A percentile compares a stretch with the other conserved stretches of the same genome.
phyloP scores from a whole-genome alignment of 495 filamentous ascomycete genomes.

The Trichoderma orchidacearum region DNA sequence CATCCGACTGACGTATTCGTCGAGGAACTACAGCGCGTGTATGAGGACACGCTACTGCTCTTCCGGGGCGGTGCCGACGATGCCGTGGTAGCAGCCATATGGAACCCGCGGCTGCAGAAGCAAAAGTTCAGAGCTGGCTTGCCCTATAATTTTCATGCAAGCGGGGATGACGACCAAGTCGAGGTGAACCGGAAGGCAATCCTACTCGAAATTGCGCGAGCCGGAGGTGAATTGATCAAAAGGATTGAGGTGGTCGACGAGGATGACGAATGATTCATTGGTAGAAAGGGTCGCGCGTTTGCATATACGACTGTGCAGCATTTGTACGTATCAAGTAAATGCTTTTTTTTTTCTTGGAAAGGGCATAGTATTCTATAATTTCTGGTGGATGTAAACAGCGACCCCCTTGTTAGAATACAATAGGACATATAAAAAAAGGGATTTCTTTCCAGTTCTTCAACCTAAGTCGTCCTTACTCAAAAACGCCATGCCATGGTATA shows the following conservation, averaged over 20 bases:
- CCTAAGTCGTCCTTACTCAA: neutral
- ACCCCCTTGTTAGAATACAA: neutral
- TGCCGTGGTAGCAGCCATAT: conserved; percentile 57
- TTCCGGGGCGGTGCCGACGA: conserved; percentile 51
- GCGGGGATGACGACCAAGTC: conserved; percentile 24
- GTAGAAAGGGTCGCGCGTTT: no score
- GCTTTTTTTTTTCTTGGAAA: neutral
- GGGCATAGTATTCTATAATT: neutral
- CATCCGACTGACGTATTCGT: conserved; percentile 39
- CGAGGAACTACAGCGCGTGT: conserved; percentile 44
- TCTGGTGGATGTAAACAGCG: neutral
- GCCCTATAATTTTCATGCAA: conserved; percentile 39
- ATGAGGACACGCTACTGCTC: conserved; percentile 52
- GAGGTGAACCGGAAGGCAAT: conserved; percentile 61
- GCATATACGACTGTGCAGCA: no score
- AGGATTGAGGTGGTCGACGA: conserved; percentile 30
- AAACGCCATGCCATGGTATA: conserved; percentile 6
- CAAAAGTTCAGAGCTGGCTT: conserved; percentile 55
- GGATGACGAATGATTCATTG: conserved; percentile 1
- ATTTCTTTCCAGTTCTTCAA: neutral
- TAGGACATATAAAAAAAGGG: neutral
- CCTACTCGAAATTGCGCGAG: conserved; percentile 63
- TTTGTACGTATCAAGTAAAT: no score
- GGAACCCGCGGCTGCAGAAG: conserved; percentile 52
- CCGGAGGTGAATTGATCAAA: conserved; percentile 49